Percentiles rank a stretch among this genome's conserved stretches.
These are phyloP conservation scores for Biancaea sappan DNA, from an alignment of 306 rosid species.

Conservation along the genomic window DNA sequence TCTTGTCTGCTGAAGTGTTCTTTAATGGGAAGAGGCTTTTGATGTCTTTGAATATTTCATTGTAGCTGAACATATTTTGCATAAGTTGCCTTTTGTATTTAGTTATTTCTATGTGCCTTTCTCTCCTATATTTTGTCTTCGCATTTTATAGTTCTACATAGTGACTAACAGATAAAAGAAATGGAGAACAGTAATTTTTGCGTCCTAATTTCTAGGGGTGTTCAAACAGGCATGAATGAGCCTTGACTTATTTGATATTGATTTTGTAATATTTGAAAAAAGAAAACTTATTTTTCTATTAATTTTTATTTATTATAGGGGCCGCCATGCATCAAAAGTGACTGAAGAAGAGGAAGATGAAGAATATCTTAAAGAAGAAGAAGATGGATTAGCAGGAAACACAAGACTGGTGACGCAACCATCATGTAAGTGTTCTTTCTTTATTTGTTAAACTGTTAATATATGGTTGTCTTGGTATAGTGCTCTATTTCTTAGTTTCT, in stretches of 20 bases:
- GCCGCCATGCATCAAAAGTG: conserved; percentile 95
- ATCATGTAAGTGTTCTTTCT: conserved; percentile 60
- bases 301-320: conserved; percentile 52
- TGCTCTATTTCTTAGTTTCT: background rate
- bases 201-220: background rate
- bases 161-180: background rate
- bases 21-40: background rate
- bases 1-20: background rate
- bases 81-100: background rate
- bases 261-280: background rate
- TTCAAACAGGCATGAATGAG: background rate
- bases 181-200: background rate
- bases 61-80: background rate
- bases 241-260: background rate
- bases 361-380: conserved; percentile 93
- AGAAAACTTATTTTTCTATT: conserved; percentile 15
- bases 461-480: background rate
- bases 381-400: conserved; percentile 70
- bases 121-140: background rate
- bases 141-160: background rate
- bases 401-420: conserved; percentile 90
- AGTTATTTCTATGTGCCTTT: background rate
- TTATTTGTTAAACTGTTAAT: background rate
- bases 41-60: background rate
- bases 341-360: conserved; percentile 99